Evolutionary conservation across 805 yeast genomes (phyloP).

Genomic region (Metschnikowia koreensis): DNA sequence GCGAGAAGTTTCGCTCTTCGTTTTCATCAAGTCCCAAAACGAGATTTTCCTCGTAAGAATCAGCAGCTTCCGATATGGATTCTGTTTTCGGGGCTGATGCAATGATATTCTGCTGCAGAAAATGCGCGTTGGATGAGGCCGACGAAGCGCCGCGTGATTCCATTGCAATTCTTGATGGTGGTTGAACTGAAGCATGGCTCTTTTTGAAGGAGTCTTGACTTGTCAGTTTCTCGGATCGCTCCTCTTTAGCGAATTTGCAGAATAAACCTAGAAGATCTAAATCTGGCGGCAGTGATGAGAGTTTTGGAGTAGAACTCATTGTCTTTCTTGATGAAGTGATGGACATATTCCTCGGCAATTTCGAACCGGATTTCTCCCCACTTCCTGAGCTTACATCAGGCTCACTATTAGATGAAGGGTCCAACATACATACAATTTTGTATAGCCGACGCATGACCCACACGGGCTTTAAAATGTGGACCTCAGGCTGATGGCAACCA

Average conservation of each 20-base stretch:
- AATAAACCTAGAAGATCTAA: conserved; percentile 36
- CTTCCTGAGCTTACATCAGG: background rate
- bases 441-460: conserved; percentile 35
- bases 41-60: conserved; percentile 1
- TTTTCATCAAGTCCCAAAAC: conserved; percentile 25
- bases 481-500: conserved; percentile 22
- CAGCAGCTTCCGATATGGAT: background rate
- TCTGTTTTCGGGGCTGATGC: background rate
- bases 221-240: conserved; percentile 9
- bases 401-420: background rate
- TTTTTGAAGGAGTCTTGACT: background rate
- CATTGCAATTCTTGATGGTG: background rate
- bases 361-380: conserved; percentile 8
- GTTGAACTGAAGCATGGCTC: background rate
- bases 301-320: background rate
- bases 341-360: background rate
- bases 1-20: conserved; percentile 67
- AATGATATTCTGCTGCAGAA: background rate
- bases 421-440: conserved; percentile 18
- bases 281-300: conserved; percentile 3
- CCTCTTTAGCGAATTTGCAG: conserved; percentile 42
- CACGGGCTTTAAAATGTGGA: conserved; percentile 26
- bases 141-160: background rate
- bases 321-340: conserved; percentile 5
- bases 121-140: background rate